These are phyloP conservation scores for Wickerhamiella occidentalis DNA, from an alignment of 805 yeast genomes.

Conservation along the genomic window DNA sequence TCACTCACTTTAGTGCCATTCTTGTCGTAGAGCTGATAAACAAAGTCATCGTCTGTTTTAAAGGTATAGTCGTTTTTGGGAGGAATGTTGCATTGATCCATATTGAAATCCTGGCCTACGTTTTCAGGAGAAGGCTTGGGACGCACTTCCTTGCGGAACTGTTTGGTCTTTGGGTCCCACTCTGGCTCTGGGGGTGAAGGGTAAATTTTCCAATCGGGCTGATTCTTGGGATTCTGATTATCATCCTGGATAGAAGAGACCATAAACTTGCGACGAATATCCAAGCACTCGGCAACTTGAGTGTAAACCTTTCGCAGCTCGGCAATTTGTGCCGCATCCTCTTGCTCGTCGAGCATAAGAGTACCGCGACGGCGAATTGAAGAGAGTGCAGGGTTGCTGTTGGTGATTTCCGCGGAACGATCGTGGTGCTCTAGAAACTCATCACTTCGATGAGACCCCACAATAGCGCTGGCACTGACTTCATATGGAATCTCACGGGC, in stretches of 20 bases:
- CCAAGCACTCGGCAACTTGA: slow-evolving; percentile 42
- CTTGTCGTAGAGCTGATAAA: slow-evolving; percentile 47
- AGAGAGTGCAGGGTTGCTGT: slow-evolving; percentile 2
- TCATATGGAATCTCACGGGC: slow-evolving; percentile 4
- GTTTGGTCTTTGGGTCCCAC: slow-evolving; percentile 51
- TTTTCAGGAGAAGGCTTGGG: slow-evolving; percentile 31
- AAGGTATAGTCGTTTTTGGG: slow-evolving; percentile 35
- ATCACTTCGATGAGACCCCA: slow-evolving; percentile 9
- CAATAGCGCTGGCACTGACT: slow-evolving; percentile 1
- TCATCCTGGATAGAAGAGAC: slow-evolving; percentile 58
- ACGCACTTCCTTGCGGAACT: slow-evolving; percentile 28
- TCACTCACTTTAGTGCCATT: slow-evolving; percentile 31
- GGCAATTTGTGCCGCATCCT: slow-evolving; percentile 25
- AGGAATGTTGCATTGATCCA: slow-evolving; percentile 46
- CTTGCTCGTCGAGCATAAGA: slow-evolving; percentile 20
- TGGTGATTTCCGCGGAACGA: not conserved
- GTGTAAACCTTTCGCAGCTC: slow-evolving; percentile 30
- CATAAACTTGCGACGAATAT: slow-evolving; percentile 66
- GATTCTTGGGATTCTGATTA: slow-evolving; percentile 74
- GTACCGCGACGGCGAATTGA: slow-evolving; percentile 14
- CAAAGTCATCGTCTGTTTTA: slow-evolving; percentile 48
- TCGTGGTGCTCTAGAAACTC: not conserved
- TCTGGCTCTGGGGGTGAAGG: slow-evolving; percentile 93
- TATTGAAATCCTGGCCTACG: slow-evolving; percentile 45
- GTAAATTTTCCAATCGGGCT: slow-evolving; percentile 60